These are phyloP conservation scores for Talaromyces islandicus DNA, from an alignment of 2,329 filamentous ascomycete species.

Conservation along the genomic window DNA sequence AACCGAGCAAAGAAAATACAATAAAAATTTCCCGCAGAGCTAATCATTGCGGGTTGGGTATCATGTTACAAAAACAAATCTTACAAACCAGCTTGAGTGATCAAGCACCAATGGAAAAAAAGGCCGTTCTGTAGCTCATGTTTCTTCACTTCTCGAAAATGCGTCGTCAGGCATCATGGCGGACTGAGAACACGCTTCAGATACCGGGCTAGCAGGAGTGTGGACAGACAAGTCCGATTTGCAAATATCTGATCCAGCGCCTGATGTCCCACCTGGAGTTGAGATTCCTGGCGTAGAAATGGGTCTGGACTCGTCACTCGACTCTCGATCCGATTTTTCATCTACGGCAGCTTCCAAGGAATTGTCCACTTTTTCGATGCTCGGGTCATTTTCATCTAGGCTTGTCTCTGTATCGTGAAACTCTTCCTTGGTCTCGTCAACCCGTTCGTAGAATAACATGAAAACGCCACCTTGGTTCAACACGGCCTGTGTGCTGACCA, in stretches of 20 bases:
- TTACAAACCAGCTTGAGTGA: neutral
- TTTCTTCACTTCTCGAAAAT: neutral
- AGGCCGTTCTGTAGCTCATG: neutral
- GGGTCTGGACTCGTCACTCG: neutral
- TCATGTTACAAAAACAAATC: neutral
- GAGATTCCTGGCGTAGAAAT: neutral
- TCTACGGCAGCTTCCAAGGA: neutral
- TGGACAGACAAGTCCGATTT: neutral
- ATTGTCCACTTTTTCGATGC: neutral
- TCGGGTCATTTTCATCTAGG: neutral
- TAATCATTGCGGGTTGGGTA: neutral
- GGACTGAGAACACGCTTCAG: neutral
- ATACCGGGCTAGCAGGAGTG: neutral
- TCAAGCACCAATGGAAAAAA: neutral
- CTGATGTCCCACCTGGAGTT: neutral
- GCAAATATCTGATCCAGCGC: neutral
- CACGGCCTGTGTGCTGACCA: conserved; percentile 67
- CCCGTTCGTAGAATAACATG: conserved; percentile 92
- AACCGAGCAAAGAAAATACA: neutral
- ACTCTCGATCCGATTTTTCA: neutral
- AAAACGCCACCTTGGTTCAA: conserved; percentile 77
- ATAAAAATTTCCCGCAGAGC: neutral
- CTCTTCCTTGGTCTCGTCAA: conserved; percentile 38
- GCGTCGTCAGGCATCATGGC: neutral
- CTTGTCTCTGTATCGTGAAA: neutral